A percentile compares a stretch with the other conserved stretches of the same genome.
Conservation (phyloP, 164 flowering plant species). For the Echeveria elegans region DNA sequence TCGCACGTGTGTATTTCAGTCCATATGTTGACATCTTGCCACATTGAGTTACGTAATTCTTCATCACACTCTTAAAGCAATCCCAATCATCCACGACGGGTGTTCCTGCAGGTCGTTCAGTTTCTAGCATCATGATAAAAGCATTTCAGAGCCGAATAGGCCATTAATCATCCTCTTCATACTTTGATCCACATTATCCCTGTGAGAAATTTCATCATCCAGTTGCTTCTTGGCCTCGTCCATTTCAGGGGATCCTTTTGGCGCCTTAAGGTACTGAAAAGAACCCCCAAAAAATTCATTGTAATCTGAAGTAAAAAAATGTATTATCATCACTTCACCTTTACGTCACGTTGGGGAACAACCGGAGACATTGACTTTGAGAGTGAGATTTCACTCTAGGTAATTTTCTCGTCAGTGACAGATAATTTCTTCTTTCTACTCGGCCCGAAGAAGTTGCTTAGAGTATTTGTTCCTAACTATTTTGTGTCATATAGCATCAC, state of each 20-base stretch:
- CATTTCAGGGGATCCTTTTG: constrained; percentile 24
- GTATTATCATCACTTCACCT: background rate
- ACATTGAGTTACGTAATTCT: constrained; percentile 27
- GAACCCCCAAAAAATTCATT: background rate
- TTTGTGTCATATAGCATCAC: constrained; percentile 38
- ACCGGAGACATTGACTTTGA: background rate
- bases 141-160: constrained; percentile 23
- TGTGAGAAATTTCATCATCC: constrained; percentile 20
- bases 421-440: background rate
- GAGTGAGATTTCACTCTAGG: no score
- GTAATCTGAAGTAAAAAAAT: no score
- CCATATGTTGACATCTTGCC: constrained; percentile 35
- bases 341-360: background rate
- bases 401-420: background rate
- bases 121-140: constrained; percentile 13
- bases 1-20: constrained; percentile 25
- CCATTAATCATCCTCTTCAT: constrained; percentile 17
- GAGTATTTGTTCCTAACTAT: background rate
- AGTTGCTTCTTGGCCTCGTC: constrained; percentile 27
- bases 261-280: constrained; percentile 23
- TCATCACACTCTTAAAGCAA: constrained; percentile 29
- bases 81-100: constrained; percentile 41
- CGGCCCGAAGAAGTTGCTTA: background rate
- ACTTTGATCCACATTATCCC: constrained; percentile 24
- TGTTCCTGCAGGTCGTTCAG: constrained; percentile 23